phyloP scores from a whole-genome alignment of 129 eudicot genomes.

The Heracleum sosnowskyi region DNA sequence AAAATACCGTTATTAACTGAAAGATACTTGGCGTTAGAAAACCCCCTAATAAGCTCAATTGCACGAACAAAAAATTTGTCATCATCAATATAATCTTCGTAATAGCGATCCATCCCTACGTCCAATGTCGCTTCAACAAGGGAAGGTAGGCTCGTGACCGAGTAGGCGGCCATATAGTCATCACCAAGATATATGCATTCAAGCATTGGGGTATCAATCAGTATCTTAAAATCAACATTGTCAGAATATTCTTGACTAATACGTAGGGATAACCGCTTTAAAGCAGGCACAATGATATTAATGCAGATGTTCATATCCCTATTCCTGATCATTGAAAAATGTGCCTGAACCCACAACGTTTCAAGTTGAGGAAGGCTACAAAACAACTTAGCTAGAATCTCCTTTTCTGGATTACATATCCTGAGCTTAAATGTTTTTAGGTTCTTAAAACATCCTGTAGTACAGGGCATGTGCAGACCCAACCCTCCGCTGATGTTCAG shows the following conservation, averaged over 20 bases:
- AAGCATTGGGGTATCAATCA: not conserved
- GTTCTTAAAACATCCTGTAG: not conserved
- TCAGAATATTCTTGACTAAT: not conserved
- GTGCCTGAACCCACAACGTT: not conserved
- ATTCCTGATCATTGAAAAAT: not conserved
- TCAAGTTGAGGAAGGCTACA: not conserved
- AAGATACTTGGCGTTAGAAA: slow-evolving; percentile 1
- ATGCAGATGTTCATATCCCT: not conserved
- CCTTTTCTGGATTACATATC: not conserved
- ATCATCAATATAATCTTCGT: not conserved
- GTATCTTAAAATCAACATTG: not conserved
- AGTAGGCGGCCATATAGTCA: not conserved
- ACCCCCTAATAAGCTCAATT: not conserved
- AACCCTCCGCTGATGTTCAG: not conserved
- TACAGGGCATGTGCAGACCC: not conserved
- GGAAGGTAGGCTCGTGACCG: not conserved
- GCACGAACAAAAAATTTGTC: not conserved
- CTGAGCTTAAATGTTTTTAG: not conserved
- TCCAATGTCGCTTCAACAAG: not conserved
- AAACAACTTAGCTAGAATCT: not conserved
- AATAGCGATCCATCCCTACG: not conserved
- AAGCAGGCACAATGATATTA: not conserved
- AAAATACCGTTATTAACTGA: not conserved
- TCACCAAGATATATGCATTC: not conserved
- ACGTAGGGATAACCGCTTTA: not conserved